A percentile compares a stretch with the other conserved stretches of the same genome.
These are phyloP conservation scores for Podosphaera xanthii DNA, from an alignment of 2,329 filamentous ascomycete genomes.

Conservation along the genomic window DNA sequence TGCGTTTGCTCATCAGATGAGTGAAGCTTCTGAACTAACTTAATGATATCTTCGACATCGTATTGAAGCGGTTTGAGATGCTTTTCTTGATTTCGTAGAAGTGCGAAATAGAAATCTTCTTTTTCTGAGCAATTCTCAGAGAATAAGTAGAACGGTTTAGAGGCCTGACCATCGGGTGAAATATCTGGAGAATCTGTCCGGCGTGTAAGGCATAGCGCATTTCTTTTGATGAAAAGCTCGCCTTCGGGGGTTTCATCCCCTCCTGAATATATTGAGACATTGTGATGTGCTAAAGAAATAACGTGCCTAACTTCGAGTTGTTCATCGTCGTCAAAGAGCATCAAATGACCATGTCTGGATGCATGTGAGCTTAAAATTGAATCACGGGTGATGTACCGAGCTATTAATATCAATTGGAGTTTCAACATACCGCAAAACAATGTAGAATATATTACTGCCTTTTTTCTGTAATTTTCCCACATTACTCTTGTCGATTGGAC, in stretches of 20 bases:
- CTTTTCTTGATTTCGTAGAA: slow-evolving; percentile 60
- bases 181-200: slow-evolving; percentile 31
- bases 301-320: slow-evolving; percentile 93
- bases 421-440: slow-evolving; percentile 49
- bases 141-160: slow-evolving; percentile 82
- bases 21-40: slow-evolving; percentile 72
- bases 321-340: slow-evolving; percentile 91
- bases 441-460: slow-evolving; percentile 78
- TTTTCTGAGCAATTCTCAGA: slow-evolving; percentile 91
- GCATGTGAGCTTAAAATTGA: slow-evolving; percentile 4
- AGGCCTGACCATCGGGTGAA: slow-evolving; percentile 30
- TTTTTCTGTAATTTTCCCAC: slow-evolving; percentile 22
- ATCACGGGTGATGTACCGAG: no score
- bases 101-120: slow-evolving; percentile 91
- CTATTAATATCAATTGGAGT: background rate
- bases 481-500: slow-evolving; percentile 16
- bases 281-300: slow-evolving; percentile 73
- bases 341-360: slow-evolving; percentile 67
- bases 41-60: slow-evolving; percentile 68
- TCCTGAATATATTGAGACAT: slow-evolving; percentile 65
- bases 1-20: slow-evolving; percentile 79
- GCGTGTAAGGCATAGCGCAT: slow-evolving; percentile 62
- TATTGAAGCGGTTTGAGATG: slow-evolving; percentile 53
- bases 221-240: slow-evolving; percentile 87
- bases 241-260: slow-evolving; percentile 62